These are phyloP conservation scores for Epichloe uncinata DNA, from an alignment of 2,329 filamentous ascomycete species.

Conservation along the genomic window DNA sequence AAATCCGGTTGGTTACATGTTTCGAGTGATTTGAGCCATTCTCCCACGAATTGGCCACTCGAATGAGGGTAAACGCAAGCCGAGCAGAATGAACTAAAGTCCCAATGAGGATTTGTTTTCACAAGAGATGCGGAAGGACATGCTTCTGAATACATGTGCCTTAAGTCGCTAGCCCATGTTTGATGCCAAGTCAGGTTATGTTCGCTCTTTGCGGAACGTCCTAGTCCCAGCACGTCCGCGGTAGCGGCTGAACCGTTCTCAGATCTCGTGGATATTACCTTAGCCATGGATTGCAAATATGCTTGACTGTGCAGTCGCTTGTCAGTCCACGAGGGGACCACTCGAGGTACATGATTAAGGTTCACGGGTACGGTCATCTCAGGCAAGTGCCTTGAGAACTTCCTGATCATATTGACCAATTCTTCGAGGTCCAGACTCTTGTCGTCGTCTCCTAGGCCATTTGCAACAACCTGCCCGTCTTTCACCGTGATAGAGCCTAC, in stretches of 20 bases:
- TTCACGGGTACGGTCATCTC: slow-evolving; percentile 83
- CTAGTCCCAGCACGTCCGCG: not conserved
- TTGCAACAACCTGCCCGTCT: slow-evolving; percentile 43
- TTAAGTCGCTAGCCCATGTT: slow-evolving; percentile 17
- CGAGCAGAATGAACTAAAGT: slow-evolving; percentile 50
- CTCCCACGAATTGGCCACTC: slow-evolving; percentile 48
- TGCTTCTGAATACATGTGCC: slow-evolving; percentile 31
- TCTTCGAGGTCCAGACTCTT: slow-evolving; percentile 26
- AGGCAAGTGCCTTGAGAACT: slow-evolving; percentile 60
- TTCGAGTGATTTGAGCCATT: slow-evolving; percentile 53
- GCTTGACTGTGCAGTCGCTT: slow-evolving; percentile 7
- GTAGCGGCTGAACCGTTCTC: slow-evolving; percentile 2
- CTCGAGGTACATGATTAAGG: slow-evolving; percentile 33
- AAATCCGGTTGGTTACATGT: slow-evolving; percentile 69
- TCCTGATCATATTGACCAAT: slow-evolving; percentile 52
- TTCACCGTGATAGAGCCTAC: slow-evolving; percentile 44
- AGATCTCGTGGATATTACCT: slow-evolving; percentile 17
- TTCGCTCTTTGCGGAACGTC: not conserved
- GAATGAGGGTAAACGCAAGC: slow-evolving; percentile 52
- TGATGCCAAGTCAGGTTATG: not conserved
- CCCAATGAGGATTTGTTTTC: slow-evolving; percentile 46
- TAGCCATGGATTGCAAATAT: slow-evolving; percentile 16
- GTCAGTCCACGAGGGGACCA: slow-evolving; percentile 48
- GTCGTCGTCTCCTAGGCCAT: slow-evolving; percentile 18
- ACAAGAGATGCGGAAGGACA: slow-evolving; percentile 51